phyloP scores from a whole-genome alignment of 1,284 basidiomycete species.

The Pseudozyma hubeiensis region DNA sequence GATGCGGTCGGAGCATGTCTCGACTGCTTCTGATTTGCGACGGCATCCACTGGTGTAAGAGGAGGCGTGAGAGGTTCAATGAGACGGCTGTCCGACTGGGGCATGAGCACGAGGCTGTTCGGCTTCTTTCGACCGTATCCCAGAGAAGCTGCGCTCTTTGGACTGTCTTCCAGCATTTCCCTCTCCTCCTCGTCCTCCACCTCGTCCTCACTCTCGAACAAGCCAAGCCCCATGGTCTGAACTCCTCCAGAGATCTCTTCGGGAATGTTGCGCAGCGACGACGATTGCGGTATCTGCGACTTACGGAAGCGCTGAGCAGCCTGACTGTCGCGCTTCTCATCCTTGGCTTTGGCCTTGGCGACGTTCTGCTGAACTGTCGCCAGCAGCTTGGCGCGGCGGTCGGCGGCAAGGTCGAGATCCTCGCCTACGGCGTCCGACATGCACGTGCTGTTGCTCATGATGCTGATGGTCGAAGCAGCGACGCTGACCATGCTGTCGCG shows the following conservation, averaged over 20 bases:
- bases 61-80: constrained; percentile 41
- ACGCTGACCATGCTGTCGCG: constrained; percentile 50
- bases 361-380: constrained; percentile 49
- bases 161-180: constrained; percentile 33
- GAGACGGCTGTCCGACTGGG: constrained; percentile 22
- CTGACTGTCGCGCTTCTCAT: constrained; percentile 40
- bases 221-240: constrained; percentile 38
- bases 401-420: constrained; percentile 37
- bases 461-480: constrained; percentile 50
- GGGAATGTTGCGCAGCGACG: constrained; percentile 44
- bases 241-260: constrained; percentile 32
- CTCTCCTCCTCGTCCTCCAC: constrained; percentile 22
- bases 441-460: constrained; percentile 52
- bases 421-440: constrained; percentile 49
- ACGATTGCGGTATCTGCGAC: constrained; percentile 40
- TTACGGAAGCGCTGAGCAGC: constrained; percentile 31
- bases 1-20: constrained; percentile 25
- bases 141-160: constrained; percentile 2
- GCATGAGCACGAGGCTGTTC: constrained; percentile 27
- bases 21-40: constrained; percentile 26
- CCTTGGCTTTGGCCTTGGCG: constrained; percentile 35
- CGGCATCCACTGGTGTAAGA: constrained; percentile 36
- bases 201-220: constrained; percentile 45
- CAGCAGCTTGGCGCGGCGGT: constrained; percentile 44
- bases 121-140: constrained; percentile 23